These are phyloP conservation scores for Penicillium flavigenum DNA, from an alignment of 495 filamentous ascomycete species.

Conservation along the genomic window DNA sequence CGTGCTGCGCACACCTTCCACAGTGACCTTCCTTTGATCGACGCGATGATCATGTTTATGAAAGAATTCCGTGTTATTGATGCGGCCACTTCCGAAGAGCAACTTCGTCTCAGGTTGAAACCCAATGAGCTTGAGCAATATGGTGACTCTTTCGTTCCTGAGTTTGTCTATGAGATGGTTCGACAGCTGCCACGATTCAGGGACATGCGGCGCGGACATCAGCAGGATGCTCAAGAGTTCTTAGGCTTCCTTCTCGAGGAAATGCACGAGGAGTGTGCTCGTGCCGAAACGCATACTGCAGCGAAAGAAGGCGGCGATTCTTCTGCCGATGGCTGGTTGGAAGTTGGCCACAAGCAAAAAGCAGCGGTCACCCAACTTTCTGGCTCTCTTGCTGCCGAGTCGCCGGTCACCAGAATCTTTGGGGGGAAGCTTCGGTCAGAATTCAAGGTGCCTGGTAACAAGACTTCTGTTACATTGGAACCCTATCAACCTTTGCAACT, in stretches of 20 bases:
- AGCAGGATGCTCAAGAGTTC: constrained; percentile 98
- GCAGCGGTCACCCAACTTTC: constrained; percentile 84
- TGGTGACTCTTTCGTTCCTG: constrained; percentile 87
- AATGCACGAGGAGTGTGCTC: constrained; percentile 86
- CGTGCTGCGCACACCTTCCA: constrained; percentile 88
- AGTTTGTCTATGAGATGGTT: constrained; percentile 94
- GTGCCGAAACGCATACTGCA: constrained; percentile 62
- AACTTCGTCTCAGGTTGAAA: constrained; percentile 71
- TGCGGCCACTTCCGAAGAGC: constrained; percentile 70
- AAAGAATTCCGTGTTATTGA: constrained; percentile 85
- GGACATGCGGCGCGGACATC: constrained; percentile 90
- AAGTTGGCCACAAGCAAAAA: constrained; percentile 91
- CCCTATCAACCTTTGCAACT: constrained; percentile 93
- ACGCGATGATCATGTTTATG: constrained; percentile 97
- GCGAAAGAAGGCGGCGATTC: constrained; percentile 41
- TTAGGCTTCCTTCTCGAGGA: constrained; percentile 90
- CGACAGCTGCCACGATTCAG: constrained; percentile 81
- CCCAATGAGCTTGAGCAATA: constrained; percentile 82
- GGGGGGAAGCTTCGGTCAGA: constrained; percentile 90
- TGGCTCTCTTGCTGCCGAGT: constrained; percentile 66
- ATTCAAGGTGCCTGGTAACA: constrained; percentile 79
- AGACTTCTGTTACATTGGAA: constrained; percentile 86
- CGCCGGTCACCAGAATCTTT: constrained; percentile 91
- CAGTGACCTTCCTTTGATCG: constrained; percentile 88
- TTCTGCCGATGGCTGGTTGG: constrained; percentile 71